Conservation (phyloP, 331 rosid genomes). For the Prunus yedoensis region DNA sequence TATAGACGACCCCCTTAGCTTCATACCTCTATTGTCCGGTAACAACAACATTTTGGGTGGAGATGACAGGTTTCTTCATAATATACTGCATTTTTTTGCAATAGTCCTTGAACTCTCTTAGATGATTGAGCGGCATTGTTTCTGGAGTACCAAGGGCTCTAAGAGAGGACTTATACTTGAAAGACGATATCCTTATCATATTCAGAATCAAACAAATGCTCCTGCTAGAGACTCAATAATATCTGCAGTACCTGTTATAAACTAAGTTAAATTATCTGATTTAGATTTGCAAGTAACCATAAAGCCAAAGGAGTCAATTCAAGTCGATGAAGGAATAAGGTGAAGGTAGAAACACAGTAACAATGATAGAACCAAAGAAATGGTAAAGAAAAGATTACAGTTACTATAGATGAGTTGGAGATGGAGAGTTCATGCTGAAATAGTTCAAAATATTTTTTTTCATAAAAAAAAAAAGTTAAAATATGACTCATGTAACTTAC, state of each 20-base stretch:
- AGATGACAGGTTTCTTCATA: constrained; percentile 2
- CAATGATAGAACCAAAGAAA: too few relatives aligned
- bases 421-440: too few relatives aligned
- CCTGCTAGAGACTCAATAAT: constrained; percentile 85
- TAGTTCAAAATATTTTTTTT: too few relatives aligned
- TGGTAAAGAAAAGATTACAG: too few relatives aligned
- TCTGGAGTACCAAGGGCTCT: constrained; percentile 72
- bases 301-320: too few relatives aligned
- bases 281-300: too few relatives aligned
- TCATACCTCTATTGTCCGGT: constrained; percentile 42
- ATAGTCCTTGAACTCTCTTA: constrained; percentile 38
- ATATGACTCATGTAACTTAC: too few relatives aligned
- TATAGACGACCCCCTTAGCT: constrained; percentile 38
- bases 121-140: constrained; percentile 51
- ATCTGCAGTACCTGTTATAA: constrained; percentile 72
- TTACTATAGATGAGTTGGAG: too few relatives aligned
- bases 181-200: constrained; percentile 52
- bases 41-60: constrained; percentile 21
- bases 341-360: too few relatives aligned
- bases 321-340: too few relatives aligned
- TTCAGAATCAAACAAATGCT: constrained; percentile 76
- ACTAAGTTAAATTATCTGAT: background rate
- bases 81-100: constrained; percentile 42
- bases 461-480: too few relatives aligned
- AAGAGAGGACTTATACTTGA: constrained; percentile 66